phyloP scores from a whole-genome alignment of 179 eudicot genomes.

The Corrigiola litoralis region DNA sequence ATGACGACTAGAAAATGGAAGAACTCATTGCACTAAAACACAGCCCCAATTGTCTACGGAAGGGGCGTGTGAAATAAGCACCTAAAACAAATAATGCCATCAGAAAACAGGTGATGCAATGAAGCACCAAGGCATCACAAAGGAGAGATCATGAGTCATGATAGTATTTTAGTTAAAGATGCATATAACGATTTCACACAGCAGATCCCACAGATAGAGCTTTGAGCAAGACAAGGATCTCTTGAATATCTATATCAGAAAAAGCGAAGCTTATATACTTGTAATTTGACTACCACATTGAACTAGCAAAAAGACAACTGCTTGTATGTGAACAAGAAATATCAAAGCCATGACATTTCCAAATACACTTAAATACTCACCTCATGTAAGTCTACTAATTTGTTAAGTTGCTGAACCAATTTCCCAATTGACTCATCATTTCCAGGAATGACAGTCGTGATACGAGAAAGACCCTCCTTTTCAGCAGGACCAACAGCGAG shows the following conservation, averaged over 20 bases:
- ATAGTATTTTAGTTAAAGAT: no score
- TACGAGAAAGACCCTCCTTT: constrained; percentile 43
- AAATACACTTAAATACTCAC: constrained; percentile 16
- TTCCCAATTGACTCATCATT: constrained; percentile 46
- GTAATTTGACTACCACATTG: neutral
- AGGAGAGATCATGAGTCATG: neutral
- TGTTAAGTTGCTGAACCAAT: constrained; percentile 47
- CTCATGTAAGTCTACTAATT: constrained; percentile 39
- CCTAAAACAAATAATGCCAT: neutral
- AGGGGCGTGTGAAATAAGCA: no score
- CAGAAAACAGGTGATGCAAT: neutral
- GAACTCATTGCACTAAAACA: neutral
- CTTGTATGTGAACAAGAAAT: no score
- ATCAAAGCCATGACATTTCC: neutral
- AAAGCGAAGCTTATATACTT: neutral
- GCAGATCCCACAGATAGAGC: neutral
- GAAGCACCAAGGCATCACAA: neutral
- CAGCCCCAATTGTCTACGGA: no score
- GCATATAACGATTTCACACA: neutral
- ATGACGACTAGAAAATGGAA: constrained; percentile 2
- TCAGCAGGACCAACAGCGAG: constrained; percentile 51
- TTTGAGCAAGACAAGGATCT: neutral
- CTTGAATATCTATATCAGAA: neutral
- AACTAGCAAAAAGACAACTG: neutral
- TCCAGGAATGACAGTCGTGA: constrained; percentile 47